Evolutionary conservation across 2,329 filamentous ascomycete species (phyloP), one percentile per base, ranked within the genome.

Genomic region (Alternaria angustiovoidea): DNA sequence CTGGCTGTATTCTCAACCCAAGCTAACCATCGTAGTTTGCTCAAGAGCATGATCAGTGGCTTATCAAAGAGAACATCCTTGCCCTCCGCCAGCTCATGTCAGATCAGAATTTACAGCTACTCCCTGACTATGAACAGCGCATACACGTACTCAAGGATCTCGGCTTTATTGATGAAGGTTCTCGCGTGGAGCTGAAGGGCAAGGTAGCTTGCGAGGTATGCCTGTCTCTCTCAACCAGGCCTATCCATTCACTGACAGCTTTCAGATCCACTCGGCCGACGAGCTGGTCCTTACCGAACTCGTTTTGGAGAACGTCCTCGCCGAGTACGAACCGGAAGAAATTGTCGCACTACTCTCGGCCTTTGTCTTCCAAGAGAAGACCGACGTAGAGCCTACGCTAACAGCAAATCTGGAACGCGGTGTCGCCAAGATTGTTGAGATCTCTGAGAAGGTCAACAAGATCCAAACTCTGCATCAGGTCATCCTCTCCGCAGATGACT

Each of bases 311-410:
- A 99, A 99, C 71, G 93, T 97, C 2, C 88, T 99, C 3, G 94
- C 94, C 51, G 91, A 96, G 62, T 97, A 95, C 78, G 94, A 97
- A 71, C 93, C 94, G 1, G 93, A 96, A 68, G 95, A 99, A 79
- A 98, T 99, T 63, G 95, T 96, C 1, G 94, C 95, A 11, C 84
- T 99, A 3, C 86, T 99, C 3, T 97, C 94, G 0, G 89, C 92
- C 1, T 99, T 99, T 77, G 94, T 99, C 2, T 99, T 99, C 83
- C 93, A 98, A 75, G 95, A 99, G 76, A 98, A 97, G 81, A 97
- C 95, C 0, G 89, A 93, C 26, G 86, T 86, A 6, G 87, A 90
- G 18, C 94, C 95, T 0, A 91, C 89, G 4, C 82, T 99, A 59
- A 96, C 93, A 0, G 88, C 91, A 4, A 91, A 88, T 51, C 87